Conservation (phyloP, 2,329 filamentous ascomycete species). For the Cladorrhinum sp. region DNA sequence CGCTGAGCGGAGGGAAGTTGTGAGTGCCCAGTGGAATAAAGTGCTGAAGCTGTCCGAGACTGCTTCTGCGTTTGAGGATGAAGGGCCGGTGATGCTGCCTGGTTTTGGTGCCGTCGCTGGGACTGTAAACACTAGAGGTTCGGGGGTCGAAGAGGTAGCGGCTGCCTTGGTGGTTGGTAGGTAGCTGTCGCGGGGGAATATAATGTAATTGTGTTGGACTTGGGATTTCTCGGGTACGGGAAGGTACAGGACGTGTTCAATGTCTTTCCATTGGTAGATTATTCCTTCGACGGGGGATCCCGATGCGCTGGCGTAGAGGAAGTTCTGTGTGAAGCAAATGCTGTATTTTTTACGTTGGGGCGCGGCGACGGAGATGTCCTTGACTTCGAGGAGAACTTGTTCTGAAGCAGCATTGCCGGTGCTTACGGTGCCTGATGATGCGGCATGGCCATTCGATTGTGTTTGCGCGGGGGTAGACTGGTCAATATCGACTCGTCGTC, state of each 20-base stretch:
- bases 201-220: constrained; percentile 63
- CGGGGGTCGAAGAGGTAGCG: constrained; percentile 34
- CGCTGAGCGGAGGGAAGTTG: constrained; percentile 48
- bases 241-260: constrained; percentile 62
- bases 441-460: not conserved
- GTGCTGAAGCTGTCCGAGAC: constrained; percentile 59
- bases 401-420: constrained; percentile 46
- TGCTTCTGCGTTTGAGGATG: constrained; percentile 46
- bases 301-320: constrained; percentile 55
- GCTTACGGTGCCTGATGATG: constrained; percentile 16
- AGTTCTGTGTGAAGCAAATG: constrained; percentile 58
- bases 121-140: constrained; percentile 65
- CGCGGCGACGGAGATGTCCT: constrained; percentile 65
- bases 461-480: constrained; percentile 22
- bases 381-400: constrained; percentile 55
- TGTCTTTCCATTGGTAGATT: constrained; percentile 58
- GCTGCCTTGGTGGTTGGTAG: constrained; percentile 37
- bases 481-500: constrained; percentile 47
- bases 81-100: constrained; percentile 52
- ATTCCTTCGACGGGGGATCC: constrained; percentile 54
- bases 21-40: constrained; percentile 60
- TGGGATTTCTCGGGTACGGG: constrained; percentile 65
- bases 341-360: constrained; percentile 68
- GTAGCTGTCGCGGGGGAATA: constrained; percentile 57
- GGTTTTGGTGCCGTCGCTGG: constrained; percentile 59